Evolutionary conservation across 148 eudicot genomes (phyloP).

Genomic region (Silene uniflora): DNA sequence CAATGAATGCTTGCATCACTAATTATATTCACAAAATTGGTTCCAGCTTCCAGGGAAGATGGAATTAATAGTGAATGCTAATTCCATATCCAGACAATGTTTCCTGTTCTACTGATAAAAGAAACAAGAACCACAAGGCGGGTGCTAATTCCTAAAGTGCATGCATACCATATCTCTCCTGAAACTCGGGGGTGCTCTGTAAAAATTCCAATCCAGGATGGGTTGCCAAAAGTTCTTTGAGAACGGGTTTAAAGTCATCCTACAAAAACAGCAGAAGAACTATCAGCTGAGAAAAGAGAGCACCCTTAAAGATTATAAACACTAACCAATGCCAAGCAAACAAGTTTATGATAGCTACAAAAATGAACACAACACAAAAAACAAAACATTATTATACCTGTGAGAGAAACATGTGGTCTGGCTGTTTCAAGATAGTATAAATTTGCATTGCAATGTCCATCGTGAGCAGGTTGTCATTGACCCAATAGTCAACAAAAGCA

Average conservation of each 20-base stretch:
- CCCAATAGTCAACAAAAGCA: conserved; percentile 92
- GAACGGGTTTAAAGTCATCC: conserved; percentile 92
- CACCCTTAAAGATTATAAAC: not conserved
- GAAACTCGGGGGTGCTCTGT: conserved; percentile 92
- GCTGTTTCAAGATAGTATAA: conserved; percentile 73
- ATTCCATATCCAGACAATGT: too few species aligned
- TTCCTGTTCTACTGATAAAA: not conserved
- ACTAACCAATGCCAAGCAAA: not conserved
- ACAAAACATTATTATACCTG: conserved; percentile 41
- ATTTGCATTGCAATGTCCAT: conserved; percentile 74
- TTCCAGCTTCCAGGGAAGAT: not conserved
- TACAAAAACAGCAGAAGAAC: conserved; percentile 11
- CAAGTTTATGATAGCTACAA: not conserved
- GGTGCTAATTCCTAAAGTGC: not conserved
- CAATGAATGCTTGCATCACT: not conserved
- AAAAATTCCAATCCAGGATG: conserved; percentile 96
- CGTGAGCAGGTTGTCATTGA: conserved; percentile 79
- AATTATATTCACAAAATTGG: not conserved
- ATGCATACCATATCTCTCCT: conserved; percentile 82
- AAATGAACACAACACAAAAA: not conserved
- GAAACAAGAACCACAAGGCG: not conserved
- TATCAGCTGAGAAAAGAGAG: too few species aligned
- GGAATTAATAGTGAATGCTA: not conserved
- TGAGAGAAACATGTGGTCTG: conserved; percentile 52
- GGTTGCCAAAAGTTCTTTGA: conserved; percentile 83